These are phyloP conservation scores for Aspergillus jensenii DNA, from an alignment of 2,329 filamentous ascomycete species.

Conservation along the genomic window DNA sequence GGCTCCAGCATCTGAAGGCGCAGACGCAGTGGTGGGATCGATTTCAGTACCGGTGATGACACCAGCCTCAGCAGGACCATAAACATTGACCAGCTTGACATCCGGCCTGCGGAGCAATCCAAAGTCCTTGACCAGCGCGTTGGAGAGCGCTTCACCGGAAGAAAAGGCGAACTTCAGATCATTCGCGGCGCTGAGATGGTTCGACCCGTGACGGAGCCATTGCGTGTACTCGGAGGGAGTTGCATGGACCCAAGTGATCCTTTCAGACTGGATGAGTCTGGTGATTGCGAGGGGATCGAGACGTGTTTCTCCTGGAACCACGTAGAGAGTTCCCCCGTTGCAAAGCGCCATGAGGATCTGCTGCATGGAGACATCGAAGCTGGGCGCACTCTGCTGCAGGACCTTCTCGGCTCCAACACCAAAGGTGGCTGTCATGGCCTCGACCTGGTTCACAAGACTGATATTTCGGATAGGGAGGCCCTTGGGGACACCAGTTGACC, in stretches of 20 bases:
- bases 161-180: background rate
- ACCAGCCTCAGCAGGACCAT: conserved; percentile 2
- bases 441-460: background rate
- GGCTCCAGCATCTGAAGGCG: background rate
- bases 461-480: background rate
- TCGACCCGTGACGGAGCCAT: background rate
- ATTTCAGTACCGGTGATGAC: background rate
- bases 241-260: conserved; percentile 18
- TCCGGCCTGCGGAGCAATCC: background rate
- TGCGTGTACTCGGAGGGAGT: background rate
- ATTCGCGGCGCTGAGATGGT: background rate
- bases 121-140: background rate
- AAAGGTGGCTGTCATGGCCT: background rate
- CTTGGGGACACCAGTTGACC: conserved; percentile 3
- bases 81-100: conserved; percentile 1
- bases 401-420: conserved; percentile 14
- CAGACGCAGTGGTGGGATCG: background rate
- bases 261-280: conserved; percentile 15
- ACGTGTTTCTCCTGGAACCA: conserved; percentile 10
- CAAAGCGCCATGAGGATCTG: conserved; percentile 21
- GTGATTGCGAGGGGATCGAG: conserved; percentile 21
- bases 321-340: conserved; percentile 18
- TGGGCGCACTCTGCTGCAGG: conserved; percentile 25
- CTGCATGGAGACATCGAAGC: conserved; percentile 23
- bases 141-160: background rate